These are phyloP conservation scores for Nakazawaea peltata DNA, from an alignment of 805 yeast genomes.

Conservation along the genomic window DNA sequence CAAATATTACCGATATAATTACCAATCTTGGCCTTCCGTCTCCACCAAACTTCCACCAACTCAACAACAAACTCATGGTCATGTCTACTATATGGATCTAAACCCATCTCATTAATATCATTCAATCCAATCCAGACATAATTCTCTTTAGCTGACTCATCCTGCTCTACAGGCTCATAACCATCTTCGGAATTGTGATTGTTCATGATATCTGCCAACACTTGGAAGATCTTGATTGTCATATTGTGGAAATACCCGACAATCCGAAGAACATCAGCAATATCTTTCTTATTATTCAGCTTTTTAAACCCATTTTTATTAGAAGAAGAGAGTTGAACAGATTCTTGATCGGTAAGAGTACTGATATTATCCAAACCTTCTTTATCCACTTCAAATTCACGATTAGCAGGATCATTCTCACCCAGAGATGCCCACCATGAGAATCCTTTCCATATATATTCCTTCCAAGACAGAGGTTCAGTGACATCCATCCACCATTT, in stretches of 20 bases:
- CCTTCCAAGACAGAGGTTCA: slow-evolving; percentile 46
- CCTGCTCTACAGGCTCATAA: slow-evolving; percentile 5
- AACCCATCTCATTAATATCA: slow-evolving; percentile 49
- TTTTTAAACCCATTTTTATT: neutral
- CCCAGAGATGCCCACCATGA: slow-evolving; percentile 91
- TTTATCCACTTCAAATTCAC: slow-evolving; percentile 29
- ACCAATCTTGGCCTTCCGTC: slow-evolving; percentile 31
- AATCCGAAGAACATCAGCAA: slow-evolving; percentile 19
- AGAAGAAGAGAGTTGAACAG: neutral
- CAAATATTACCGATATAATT: slow-evolving; percentile 25
- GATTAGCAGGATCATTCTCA: slow-evolving; percentile 34
- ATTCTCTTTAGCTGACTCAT: slow-evolving; percentile 10
- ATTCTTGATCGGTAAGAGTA: slow-evolving; percentile 5
- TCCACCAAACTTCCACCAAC: slow-evolving; percentile 41
- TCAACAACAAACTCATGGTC: slow-evolving; percentile 38
- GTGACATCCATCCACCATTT: slow-evolving; percentile 38
- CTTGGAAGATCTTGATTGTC: slow-evolving; percentile 33
- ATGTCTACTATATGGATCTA: slow-evolving; percentile 40
- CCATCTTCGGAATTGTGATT: slow-evolving; percentile 18
- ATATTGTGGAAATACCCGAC: slow-evolving; percentile 46
- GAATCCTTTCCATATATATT: slow-evolving; percentile 59
- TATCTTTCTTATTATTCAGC: slow-evolving; percentile 12
- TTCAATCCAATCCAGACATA: slow-evolving; percentile 26
- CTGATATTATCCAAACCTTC: slow-evolving; percentile 9
- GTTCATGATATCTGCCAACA: slow-evolving; percentile 28